A percentile compares a stretch with the other conserved stretches of the same genome.
phyloP scores from a whole-genome alignment of 495 filamentous ascomycete genomes.

The Immersiella caudata region DNA sequence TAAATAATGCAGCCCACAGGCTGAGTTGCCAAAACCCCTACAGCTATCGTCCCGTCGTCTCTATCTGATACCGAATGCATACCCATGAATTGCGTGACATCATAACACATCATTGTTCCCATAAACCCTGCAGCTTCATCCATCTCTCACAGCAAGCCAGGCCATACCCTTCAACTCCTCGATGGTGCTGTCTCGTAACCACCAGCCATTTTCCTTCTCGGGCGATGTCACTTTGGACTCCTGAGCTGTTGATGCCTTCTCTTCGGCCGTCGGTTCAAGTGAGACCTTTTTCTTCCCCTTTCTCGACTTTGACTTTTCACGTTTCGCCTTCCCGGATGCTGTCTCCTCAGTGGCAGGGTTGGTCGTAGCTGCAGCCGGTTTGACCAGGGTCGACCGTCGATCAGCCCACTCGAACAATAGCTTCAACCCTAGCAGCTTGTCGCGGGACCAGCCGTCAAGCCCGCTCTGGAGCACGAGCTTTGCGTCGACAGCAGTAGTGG shows the following conservation, averaged over 20 bases:
- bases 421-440: conserved; percentile 73
- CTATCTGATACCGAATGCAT: background rate
- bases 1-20: too few relatives aligned
- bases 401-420: conserved; percentile 83
- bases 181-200: conserved; percentile 55
- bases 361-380: background rate
- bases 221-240: conserved; percentile 15
- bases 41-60: background rate
- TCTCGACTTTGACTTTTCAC: conserved; percentile 38
- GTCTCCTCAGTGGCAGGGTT: background rate
- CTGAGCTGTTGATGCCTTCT: conserved; percentile 12
- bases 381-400: conserved; percentile 31
- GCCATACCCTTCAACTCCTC: conserved; percentile 59
- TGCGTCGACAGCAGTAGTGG: conserved; percentile 74
- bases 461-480: conserved; percentile 70
- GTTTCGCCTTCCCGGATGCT: conserved; percentile 29
- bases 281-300: conserved; percentile 39
- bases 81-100: background rate
- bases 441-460: conserved; percentile 62
- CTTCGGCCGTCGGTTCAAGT: conserved; percentile 17
- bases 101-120: conserved; percentile 1
- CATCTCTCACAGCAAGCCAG: conserved; percentile 51
- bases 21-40: too few relatives aligned
- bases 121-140: conserved; percentile 6
- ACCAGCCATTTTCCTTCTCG: conserved; percentile 37